A percentile compares a stretch with the other conserved stretches of the same genome.
Evolutionary conservation across 2,329 filamentous ascomycete genomes (phyloP).

Genomic region (Cladosporium sp.): DNA sequence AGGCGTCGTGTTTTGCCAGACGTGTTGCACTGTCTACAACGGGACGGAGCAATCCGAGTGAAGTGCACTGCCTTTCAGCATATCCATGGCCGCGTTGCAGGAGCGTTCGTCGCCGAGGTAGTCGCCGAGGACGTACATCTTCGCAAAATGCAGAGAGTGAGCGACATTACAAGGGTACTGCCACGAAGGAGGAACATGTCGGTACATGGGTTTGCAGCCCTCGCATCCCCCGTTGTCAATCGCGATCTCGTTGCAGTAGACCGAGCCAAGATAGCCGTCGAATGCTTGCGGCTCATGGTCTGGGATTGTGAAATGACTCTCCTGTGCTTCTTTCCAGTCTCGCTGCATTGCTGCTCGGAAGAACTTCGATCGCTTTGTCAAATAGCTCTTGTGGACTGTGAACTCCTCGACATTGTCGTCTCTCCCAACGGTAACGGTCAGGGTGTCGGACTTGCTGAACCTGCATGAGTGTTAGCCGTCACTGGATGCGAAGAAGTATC

Average conservation of each 20-base stretch:
- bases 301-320: neutral
- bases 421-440: neutral
- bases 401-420: neutral
- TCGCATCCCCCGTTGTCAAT: neutral
- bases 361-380: neutral
- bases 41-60: too few relatives aligned
- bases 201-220: accelerated
- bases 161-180: neutral
- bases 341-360: neutral
- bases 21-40: too few relatives aligned
- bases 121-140: neutral
- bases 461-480: neutral
- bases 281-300: neutral
- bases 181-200: too few relatives aligned
- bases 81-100: neutral
- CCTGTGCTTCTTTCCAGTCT: neutral
- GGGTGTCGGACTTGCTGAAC: neutral
- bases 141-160: neutral
- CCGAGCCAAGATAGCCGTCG: slow-evolving; percentile 18
- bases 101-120: neutral
- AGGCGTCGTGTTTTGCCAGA: too few relatives aligned
- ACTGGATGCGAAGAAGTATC: neutral
- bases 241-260: slow-evolving; percentile 14
- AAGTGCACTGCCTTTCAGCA: neutral
- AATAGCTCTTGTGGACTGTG: neutral